phyloP scores from a whole-genome alignment of 1,284 basidiomycete genomes.

The Sporisorium graminicola region DNA sequence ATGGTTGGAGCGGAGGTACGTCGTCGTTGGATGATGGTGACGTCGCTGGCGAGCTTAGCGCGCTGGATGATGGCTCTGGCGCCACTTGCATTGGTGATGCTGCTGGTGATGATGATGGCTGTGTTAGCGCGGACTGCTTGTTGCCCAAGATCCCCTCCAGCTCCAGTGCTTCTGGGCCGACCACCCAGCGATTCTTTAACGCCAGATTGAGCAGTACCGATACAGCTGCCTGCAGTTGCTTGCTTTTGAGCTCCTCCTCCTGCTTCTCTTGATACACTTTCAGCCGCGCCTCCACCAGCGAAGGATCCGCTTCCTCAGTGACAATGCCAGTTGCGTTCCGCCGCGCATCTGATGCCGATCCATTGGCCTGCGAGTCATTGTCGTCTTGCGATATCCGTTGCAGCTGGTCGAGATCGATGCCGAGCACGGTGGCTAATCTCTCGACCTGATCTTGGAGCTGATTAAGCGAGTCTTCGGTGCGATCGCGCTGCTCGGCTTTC shows the following conservation, averaged over 20 bases:
- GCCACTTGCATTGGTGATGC: not conserved
- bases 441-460: slow-evolving; percentile 49
- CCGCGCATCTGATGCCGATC: not conserved
- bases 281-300: slow-evolving; percentile 35
- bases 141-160: slow-evolving; percentile 52
- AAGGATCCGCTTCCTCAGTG: slow-evolving; percentile 47
- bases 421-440: slow-evolving; percentile 42
- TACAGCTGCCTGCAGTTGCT: slow-evolving; percentile 52
- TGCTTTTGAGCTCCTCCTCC: slow-evolving; percentile 41
- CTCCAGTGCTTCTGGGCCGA: slow-evolving; percentile 55
- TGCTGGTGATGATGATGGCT: slow-evolving; percentile 4
- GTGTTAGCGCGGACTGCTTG: not conserved
- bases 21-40: not conserved
- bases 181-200: slow-evolving; percentile 54
- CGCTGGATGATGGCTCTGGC: not conserved
- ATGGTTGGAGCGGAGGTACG: slow-evolving; percentile 10
- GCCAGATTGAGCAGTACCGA: slow-evolving; percentile 57
- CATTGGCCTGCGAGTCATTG: not conserved
- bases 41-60: not conserved
- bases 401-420: slow-evolving; percentile 42
- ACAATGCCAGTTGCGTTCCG: slow-evolving; percentile 9
- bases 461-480: slow-evolving; percentile 58
- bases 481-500: slow-evolving; percentile 60
- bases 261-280: slow-evolving; percentile 27
- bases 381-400: slow-evolving; percentile 19